Percentiles rank a stretch among this genome's conserved stretches.
phyloP scores from a whole-genome alignment of 257 asterid species.

The Capsicum chinense region DNA sequence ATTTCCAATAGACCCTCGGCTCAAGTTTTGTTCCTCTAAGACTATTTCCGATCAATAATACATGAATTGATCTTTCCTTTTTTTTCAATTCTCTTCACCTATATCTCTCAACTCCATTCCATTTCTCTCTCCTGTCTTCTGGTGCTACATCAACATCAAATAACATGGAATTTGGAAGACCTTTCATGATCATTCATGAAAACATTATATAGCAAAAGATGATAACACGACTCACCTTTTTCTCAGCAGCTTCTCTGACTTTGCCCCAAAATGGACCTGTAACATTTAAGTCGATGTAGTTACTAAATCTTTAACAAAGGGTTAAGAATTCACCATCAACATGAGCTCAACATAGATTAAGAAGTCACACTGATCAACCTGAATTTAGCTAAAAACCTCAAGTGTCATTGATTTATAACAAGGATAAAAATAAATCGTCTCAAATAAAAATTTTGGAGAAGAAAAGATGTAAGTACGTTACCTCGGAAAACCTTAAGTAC shows the following conservation, averaged over 20 bases:
- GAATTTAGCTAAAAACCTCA: neutral
- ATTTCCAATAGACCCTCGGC: neutral
- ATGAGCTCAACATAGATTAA: neutral
- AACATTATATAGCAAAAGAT: neutral
- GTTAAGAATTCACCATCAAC: conserved; percentile 1
- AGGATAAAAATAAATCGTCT: neutral
- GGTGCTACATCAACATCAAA: conserved; percentile 2
- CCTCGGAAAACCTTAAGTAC: no score
- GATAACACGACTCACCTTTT: conserved; percentile 5
- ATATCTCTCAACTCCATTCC: neutral
- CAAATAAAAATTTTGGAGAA: neutral
- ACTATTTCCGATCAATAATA: no score
- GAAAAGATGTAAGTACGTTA: neutral
- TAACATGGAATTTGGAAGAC: neutral
- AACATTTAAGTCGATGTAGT: neutral
- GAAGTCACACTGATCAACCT: neutral
- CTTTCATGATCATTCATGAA: neutral
- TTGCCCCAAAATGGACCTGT: conserved; percentile 29
- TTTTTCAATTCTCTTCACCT: neutral
- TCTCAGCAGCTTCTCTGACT: conserved; percentile 30
- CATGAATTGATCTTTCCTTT: neutral
- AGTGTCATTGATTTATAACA: neutral
- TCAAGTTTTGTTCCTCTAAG: neutral
- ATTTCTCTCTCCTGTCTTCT: neutral
- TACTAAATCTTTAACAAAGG: neutral